Evolutionary conservation across 768 basidiomycete genomes (phyloP).

Genomic region (Trametes cubensis): DNA sequence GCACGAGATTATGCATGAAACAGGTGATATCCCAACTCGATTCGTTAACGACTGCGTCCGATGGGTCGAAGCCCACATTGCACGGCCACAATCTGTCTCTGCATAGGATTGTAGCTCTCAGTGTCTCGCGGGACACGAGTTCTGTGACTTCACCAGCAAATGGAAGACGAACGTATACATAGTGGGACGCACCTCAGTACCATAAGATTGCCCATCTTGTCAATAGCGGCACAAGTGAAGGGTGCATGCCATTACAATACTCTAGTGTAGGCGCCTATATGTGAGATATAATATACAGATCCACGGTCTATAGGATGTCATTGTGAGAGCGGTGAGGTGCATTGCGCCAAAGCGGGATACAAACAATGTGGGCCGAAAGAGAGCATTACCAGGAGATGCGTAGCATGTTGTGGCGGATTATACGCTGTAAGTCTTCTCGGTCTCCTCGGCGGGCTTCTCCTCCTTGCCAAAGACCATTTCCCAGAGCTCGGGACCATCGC

Average conservation of each 20-base stretch:
- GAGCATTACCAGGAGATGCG: background rate
- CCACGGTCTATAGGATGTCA: background rate
- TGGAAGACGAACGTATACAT: too few relatives aligned
- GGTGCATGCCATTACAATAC: background rate
- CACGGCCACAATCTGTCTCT: background rate
- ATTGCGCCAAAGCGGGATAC: background rate
- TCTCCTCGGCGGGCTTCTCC: slow-evolving; percentile 1
- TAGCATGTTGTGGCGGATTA: background rate
- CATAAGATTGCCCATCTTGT: too few relatives aligned
- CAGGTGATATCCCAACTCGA: slow-evolving; percentile 60
- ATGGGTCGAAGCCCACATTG: slow-evolving; percentile 43
- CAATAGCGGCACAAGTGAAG: background rate
- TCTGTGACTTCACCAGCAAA: too few relatives aligned
- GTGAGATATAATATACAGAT: background rate
- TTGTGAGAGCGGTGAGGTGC: slow-evolving; percentile 11
- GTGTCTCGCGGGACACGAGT: too few relatives aligned
- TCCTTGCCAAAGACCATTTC: slow-evolving; percentile 36
- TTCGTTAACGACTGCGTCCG: slow-evolving; percentile 52
- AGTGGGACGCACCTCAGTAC: too few relatives aligned
- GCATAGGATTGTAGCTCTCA: background rate
- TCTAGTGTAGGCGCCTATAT: background rate
- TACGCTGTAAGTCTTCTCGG: slow-evolving; percentile 1
- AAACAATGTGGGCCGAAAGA: background rate
- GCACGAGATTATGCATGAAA: slow-evolving; percentile 78
- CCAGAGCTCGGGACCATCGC: slow-evolving; percentile 79